These are phyloP conservation scores for Mitragyna speciosa DNA, from an alignment of 257 asterid genomes.

Conservation along the genomic window DNA sequence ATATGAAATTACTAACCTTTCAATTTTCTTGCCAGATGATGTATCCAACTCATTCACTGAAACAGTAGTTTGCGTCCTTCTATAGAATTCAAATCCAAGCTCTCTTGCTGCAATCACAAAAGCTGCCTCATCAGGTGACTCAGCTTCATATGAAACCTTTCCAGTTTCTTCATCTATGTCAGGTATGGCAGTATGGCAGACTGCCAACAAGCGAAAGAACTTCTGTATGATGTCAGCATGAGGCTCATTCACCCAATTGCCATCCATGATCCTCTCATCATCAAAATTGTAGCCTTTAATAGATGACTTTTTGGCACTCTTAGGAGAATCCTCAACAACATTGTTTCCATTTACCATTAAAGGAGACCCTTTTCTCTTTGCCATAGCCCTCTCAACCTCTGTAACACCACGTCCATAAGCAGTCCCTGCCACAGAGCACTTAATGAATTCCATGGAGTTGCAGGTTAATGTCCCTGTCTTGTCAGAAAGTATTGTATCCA, in stretches of 20 bases:
- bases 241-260: slow-evolving; percentile 67
- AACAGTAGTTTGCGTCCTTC: slow-evolving; percentile 70
- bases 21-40: slow-evolving; percentile 52
- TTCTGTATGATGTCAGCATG: slow-evolving; percentile 57
- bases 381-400: slow-evolving; percentile 89
- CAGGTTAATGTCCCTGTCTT: slow-evolving; percentile 92
- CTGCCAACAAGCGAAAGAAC: slow-evolving; percentile 70
- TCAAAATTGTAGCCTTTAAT: slow-evolving; percentile 85
- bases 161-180: slow-evolving; percentile 68
- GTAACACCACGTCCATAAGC: slow-evolving; percentile 81
- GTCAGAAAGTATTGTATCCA: slow-evolving; percentile 83
- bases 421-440: slow-evolving; percentile 84
- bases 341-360: slow-evolving; percentile 40
- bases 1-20: slow-evolving; percentile 53
- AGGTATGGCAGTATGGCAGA: slow-evolving; percentile 94
- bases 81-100: slow-evolving; percentile 80
- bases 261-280: slow-evolving; percentile 66
- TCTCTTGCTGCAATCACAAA: slow-evolving; percentile 93
- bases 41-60: slow-evolving; percentile 63
- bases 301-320: slow-evolving; percentile 32
- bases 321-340: slow-evolving; percentile 21
- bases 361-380: slow-evolving; percentile 70
- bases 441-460: slow-evolving; percentile 93
- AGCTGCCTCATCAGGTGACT: slow-evolving; percentile 97
- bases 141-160: slow-evolving; percentile 80